Evolutionary conservation across 495 filamentous ascomycete species (phyloP).

Genomic region (Hypomontagnella submonticulosa): DNA sequence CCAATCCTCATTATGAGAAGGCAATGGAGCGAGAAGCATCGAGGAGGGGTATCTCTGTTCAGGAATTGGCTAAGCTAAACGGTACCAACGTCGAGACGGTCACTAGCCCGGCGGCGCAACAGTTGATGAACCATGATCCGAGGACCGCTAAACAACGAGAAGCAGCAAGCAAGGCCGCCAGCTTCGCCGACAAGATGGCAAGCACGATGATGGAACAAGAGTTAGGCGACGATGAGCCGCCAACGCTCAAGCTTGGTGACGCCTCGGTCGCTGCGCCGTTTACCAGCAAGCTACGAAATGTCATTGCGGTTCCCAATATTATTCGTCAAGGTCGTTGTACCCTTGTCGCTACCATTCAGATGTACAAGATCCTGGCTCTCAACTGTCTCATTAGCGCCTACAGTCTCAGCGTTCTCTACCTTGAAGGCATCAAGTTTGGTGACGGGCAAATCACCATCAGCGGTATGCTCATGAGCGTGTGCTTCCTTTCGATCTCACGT

Average conservation of each 20-base stretch:
- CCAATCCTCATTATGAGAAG: slow-evolving; percentile 95
- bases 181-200: slow-evolving; percentile 88
- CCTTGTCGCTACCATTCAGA: slow-evolving; percentile 97
- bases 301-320: slow-evolving; percentile 97
- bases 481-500: slow-evolving; percentile 95
- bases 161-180: slow-evolving; percentile 75
- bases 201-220: slow-evolving; percentile 90
- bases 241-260: slow-evolving; percentile 96
- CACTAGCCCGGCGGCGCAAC: slow-evolving; percentile 76
- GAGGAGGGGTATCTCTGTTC: slow-evolving; percentile 70
- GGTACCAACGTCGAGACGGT: slow-evolving; percentile 66
- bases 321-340: slow-evolving; percentile 97
- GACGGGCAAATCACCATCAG: slow-evolving; percentile 99
- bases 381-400: slow-evolving; percentile 99
- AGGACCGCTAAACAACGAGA: slow-evolving; percentile 70
- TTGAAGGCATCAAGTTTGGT: slow-evolving; percentile 99
- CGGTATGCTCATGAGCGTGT: slow-evolving; percentile 99
- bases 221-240: slow-evolving; percentile 88
- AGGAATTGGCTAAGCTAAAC: slow-evolving; percentile 55
- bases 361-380: slow-evolving; percentile 99
- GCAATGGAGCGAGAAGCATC: slow-evolving; percentile 84
- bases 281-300: slow-evolving; percentile 96
- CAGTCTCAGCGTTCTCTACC: slow-evolving; percentile 93
- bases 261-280: slow-evolving; percentile 97
- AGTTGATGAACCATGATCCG: slow-evolving; percentile 67